Conservation (phyloP, 2,329 filamentous ascomycete species). For the Keithomyces neogunnii region DNA sequence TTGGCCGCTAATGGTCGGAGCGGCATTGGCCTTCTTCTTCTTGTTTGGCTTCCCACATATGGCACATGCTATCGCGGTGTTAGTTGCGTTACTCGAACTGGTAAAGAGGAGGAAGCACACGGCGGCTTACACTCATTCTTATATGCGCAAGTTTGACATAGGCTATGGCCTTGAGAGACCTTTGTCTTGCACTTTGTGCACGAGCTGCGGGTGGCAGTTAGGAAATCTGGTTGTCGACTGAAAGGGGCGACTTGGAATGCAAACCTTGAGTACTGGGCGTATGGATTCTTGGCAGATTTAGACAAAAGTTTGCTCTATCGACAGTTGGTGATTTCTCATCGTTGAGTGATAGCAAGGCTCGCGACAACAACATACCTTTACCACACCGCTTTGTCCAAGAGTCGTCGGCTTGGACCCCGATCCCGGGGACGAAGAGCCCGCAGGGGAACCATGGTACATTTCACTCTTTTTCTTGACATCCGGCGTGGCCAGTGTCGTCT, state of each 20-base stretch:
- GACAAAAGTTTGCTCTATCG: conserved; percentile 54
- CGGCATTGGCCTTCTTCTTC: conserved; percentile 34
- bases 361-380: conserved; percentile 36
- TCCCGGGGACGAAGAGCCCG: conserved; percentile 26
- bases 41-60: conserved; percentile 55
- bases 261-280: conserved; percentile 46
- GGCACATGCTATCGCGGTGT: conserved; percentile 40
- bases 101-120: conserved; percentile 12
- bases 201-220: conserved; percentile 27
- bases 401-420: conserved; percentile 40
- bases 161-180: conserved; percentile 51
- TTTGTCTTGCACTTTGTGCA: conserved; percentile 56
- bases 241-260: not conserved
- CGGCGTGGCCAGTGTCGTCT: conserved; percentile 52
- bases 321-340: not conserved
- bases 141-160: conserved; percentile 56
- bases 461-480: conserved; percentile 60
- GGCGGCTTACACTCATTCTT: conserved; percentile 42
- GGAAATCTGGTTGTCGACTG: not conserved
- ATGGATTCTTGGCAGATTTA: conserved; percentile 57
- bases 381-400: conserved; percentile 47
- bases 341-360: not conserved
- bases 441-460: conserved; percentile 54
- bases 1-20: conserved; percentile 48
- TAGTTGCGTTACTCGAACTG: conserved; percentile 1